A percentile compares a stretch with the other conserved stretches of the same genome.
phyloP scores from a whole-genome alignment of 306 rosid genomes.

The Astragalus membranaceus region DNA sequence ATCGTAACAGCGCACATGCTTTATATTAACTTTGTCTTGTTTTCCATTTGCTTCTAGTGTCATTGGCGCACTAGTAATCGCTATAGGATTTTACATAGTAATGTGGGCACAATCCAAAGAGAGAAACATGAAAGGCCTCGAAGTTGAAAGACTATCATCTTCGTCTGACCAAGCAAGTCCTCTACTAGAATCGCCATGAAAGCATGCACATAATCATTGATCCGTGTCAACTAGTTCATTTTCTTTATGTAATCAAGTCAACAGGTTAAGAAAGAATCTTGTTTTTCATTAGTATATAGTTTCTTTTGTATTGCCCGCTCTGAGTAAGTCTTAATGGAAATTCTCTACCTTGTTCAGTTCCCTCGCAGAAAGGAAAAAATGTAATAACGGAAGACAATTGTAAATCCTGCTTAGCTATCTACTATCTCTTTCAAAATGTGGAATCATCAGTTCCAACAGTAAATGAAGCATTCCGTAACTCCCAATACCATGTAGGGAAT shows the following conservation, averaged over 20 bases:
- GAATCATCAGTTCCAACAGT: constrained; percentile 10
- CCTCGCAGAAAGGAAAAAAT: neutral
- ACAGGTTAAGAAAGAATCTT: neutral
- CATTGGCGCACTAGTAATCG: constrained; percentile 42
- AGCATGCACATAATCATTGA: neutral
- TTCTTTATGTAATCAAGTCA: neutral
- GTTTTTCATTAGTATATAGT: neutral
- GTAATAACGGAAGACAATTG: neutral
- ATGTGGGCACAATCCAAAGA: constrained; percentile 55
- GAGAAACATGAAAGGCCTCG: neutral
- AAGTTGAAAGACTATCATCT: constrained; percentile 25
- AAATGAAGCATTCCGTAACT: constrained; percentile 6
- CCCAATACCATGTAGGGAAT: neutral
- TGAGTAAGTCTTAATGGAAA: neutral
- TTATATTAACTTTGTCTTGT: neutral
- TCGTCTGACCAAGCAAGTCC: constrained; percentile 21
- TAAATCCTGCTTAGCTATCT: constrained; percentile 29
- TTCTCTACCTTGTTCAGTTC: constrained; percentile 5
- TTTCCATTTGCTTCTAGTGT: constrained; percentile 23
- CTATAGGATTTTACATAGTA: constrained; percentile 50
- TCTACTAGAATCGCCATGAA: constrained; percentile 27
- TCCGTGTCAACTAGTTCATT: neutral
- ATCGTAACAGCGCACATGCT: neutral
- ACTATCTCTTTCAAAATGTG: constrained; percentile 4
- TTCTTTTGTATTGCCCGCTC: neutral